Base-by-base conservation (phyloP, 257 asterid genomes). In the Solanum pinnatisectum region DNA sequence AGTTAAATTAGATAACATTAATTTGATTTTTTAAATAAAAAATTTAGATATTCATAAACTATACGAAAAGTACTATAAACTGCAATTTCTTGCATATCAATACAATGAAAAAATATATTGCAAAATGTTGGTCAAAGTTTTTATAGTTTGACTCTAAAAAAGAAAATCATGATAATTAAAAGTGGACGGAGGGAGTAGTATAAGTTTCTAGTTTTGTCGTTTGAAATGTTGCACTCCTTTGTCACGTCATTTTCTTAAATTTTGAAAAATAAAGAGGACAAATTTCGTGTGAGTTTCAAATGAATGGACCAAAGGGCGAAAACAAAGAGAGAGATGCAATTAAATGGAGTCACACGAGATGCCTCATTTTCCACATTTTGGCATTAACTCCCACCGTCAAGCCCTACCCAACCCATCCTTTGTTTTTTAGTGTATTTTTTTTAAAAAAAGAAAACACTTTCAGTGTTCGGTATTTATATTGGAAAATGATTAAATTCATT, bases 281-380 rank as follows among this genome's bases (percentile, higher is more conserved):
- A 44, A 81, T 44, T 44, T 44, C 6, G 85, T 27, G 85, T 27
- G 84, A 15, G 16, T 44, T 79, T 44, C 84, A 5, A 79, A 27
- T n/a, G 37, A 81, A 81, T 44, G 67, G 67, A 79, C 25, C 63
- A 44, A 79, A 79, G 85, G 16, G 67, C 2, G 20, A 81, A 81
- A 81, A 16, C n/a, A 22, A 40, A 73, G 22, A 32, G 20, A 44
- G 27, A 46, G 16, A 5, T 44, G 67, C 40, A 81, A 81, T 81
- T 81, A 81, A 81, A 46, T 46, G 27, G 60, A 78, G 11, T 81
- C 87, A 70, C 87, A 33, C 56, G 77, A 89, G 67, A 86, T 25
- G 84, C 79, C 68, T 86, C 84, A 70, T 67, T 78, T 30, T 16
- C 68, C 84, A 68, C 33, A 67, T 39, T 25, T 70, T 46, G 40